Conservation (phyloP, 2,329 filamentous ascomycete species). For the Dichotomopilus funicola region DNA sequence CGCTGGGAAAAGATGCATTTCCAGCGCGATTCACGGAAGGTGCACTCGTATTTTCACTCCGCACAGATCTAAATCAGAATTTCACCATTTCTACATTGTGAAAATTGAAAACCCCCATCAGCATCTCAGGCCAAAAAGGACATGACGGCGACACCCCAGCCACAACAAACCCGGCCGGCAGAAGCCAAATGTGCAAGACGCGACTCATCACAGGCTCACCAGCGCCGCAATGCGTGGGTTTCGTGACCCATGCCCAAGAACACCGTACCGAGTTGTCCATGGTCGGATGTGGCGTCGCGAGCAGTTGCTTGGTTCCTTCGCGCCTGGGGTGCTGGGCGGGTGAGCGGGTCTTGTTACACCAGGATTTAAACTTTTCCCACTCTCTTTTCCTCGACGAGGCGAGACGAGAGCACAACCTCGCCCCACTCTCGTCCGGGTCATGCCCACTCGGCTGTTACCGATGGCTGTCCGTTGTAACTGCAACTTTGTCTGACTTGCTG, state of each 20-base stretch:
- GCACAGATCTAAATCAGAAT: no score
- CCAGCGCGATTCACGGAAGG: no score
- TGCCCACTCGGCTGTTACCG: constrained; percentile 21
- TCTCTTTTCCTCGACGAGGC: constrained; percentile 8
- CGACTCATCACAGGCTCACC: no score
- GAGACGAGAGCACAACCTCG: neutral
- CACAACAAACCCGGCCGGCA: no score
- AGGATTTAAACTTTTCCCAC: constrained; percentile 21
- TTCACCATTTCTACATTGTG: no score
- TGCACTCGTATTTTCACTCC: no score
- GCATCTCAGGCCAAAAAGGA: no score
- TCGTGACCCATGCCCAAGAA: neutral
- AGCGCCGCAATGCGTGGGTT: neutral
- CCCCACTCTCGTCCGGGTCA: neutral
- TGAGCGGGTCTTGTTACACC: constrained; percentile 11
- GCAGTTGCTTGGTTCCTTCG: constrained; percentile 9
- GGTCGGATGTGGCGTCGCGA: constrained; percentile 10
- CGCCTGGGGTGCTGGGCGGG: constrained; percentile 7
- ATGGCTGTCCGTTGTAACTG: constrained; percentile 24
- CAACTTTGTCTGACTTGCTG: constrained; percentile 14
- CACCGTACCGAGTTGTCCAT: neutral
- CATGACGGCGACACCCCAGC: no score
- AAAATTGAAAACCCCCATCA: no score
- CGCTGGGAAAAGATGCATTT: neutral
- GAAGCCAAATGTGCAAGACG: no score